Evolutionary conservation across 352 stramenopile species (phyloP).

Genomic region (Pelagophyceae sp.): DNA sequence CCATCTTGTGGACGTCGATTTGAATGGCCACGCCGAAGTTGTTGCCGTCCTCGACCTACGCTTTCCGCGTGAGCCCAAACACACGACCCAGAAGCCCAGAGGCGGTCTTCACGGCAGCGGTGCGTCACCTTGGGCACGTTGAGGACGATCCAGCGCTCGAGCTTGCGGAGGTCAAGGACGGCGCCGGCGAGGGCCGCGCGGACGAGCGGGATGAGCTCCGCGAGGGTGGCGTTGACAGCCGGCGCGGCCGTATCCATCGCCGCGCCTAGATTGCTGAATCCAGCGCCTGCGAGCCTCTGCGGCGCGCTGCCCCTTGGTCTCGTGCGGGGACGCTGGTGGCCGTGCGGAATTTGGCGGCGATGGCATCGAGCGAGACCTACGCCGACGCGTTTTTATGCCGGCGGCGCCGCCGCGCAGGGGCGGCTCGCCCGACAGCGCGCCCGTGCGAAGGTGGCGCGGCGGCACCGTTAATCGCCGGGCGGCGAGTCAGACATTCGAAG

Average conservation of each 20-base stretch:
- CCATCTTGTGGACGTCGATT: conserved; percentile 40
- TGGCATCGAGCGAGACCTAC: not conserved
- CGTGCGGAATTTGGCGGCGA: not conserved
- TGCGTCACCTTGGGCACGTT: conserved; percentile 32
- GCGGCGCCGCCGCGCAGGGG: too few relatives aligned
- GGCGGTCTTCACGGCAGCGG: too few relatives aligned
- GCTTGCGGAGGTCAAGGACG: conserved; percentile 18
- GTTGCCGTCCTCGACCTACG: conserved; percentile 56
- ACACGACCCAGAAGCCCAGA: too few relatives aligned
- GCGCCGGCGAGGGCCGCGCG: not conserved
- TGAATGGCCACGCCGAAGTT: conserved; percentile 62
- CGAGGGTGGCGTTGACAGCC: not conserved
- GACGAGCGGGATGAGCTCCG: not conserved
- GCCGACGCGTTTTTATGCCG: too few relatives aligned
- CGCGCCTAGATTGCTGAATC: not conserved
- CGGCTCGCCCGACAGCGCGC: too few relatives aligned
- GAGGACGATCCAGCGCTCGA: conserved; percentile 30
- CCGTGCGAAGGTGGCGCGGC: too few relatives aligned
- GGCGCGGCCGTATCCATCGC: not conserved
- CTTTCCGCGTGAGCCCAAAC: not conserved
- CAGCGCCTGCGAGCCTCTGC: not conserved
- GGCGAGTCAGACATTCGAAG: too few relatives aligned
- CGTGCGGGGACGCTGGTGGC: too few relatives aligned
- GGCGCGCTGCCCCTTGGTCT: too few relatives aligned
- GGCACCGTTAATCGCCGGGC: too few relatives aligned